Evolutionary conservation across 805 yeast species (phyloP), one percentile per base, ranked within the genome.

Genomic region (Debaryomyces hansenii): DNA sequence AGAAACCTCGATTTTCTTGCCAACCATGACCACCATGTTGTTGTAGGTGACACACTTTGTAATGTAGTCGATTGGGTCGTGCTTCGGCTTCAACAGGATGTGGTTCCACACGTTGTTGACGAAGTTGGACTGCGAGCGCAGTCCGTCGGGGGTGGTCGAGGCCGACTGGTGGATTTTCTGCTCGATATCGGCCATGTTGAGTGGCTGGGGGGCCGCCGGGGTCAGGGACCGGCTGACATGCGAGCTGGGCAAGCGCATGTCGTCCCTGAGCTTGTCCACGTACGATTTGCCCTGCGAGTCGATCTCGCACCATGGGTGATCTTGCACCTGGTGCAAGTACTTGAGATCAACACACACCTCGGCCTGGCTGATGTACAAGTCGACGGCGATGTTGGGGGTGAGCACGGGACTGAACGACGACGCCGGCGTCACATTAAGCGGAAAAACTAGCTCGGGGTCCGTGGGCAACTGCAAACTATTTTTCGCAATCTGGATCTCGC

Each of bases 41-140:
- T 78, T 67, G 59, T 77, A 85, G 0, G 90, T 84, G 12, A 83
- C 66, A 45, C 87, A 80, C 49, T 84, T 75, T 14, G 85, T 82
- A 41, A 85, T 68, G 58, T 78, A 81, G 53, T 79, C 83, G 40
- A 71, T 64, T 18, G 84, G 70, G 27, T 53, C 57, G 29, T 58
- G 52, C 42, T 55, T 65, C 6, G 63, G 68, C 44, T 58, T 59
- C 34, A 69, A 53, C 61, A 53, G 61, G 21, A 65, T 53, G 45
- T 58, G 64, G 32, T 55, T 54, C 16, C 65, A 47, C 18, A 67
- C 56, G 33, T 54, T 59, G 37, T 50, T 48, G 27, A 65, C 48
- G 24, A 55, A 46, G 38, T 51, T 47, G 20, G 42, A 34, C 43
- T 39, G 21, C 45, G 53, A 21, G 35, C 40, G 21, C 18, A 45